Conservation (phyloP, 352 stramenopile species). For the Phytophthora fragariaefolia region DNA sequence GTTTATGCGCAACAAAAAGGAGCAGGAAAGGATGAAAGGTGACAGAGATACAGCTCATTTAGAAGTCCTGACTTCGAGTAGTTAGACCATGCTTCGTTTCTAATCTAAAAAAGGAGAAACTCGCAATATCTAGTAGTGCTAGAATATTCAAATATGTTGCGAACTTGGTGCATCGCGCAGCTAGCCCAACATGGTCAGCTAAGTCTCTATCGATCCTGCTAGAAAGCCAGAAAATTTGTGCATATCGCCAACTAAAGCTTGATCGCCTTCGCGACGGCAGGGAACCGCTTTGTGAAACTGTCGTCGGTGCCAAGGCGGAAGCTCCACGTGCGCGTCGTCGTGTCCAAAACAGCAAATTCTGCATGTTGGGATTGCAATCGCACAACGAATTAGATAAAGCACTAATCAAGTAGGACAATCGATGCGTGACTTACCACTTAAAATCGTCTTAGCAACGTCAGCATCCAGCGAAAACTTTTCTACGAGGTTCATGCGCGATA, state of each 20-base stretch:
- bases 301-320: slow-evolving; percentile 61
- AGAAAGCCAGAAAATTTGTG: background rate
- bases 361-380: background rate
- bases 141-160: slow-evolving; percentile 19
- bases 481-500: slow-evolving; percentile 56
- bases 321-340: slow-evolving; percentile 52
- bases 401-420: background rate
- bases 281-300: slow-evolving; percentile 59
- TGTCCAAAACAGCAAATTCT: slow-evolving; percentile 62
- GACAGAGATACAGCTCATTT: slow-evolving; percentile 2
- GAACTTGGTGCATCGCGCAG: slow-evolving; percentile 3
- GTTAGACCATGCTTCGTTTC: background rate
- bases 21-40: slow-evolving; percentile 17
- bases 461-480: slow-evolving; percentile 50
- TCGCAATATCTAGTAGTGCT: background rate
- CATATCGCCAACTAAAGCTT: slow-evolving; percentile 43
- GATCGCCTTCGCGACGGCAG: slow-evolving; percentile 51
- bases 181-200: slow-evolving; percentile 3
- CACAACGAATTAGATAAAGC: slow-evolving; percentile 6
- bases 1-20: slow-evolving; percentile 41
- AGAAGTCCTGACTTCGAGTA: slow-evolving; percentile 12
- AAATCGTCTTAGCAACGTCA: slow-evolving; percentile 52
- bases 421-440: slow-evolving; percentile 42
- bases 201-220: slow-evolving; percentile 30
- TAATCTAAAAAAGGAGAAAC: background rate